Evolutionary conservation across 169 alveolate species (phyloP), one percentile per base, ranked within the genome.

Genomic region (Miamiensis avidus): DNA sequence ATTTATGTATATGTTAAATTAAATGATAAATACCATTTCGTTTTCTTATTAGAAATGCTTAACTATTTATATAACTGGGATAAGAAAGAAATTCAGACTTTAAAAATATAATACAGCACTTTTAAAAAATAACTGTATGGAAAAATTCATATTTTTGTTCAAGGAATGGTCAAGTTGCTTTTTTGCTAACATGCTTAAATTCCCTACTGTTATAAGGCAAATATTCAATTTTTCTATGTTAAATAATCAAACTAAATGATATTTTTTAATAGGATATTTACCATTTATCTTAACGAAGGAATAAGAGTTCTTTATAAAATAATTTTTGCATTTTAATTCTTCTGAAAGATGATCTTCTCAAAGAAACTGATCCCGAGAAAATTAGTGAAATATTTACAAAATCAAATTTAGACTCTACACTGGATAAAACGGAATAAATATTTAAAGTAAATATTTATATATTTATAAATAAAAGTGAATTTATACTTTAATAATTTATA

Each of bases 281-380:
- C 81, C 20, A 86, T 86, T 0, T 86, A 81, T 69, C 28, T 86
- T 69, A 86, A 86, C 75, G 90, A 86, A 65, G 90, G 90, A 29
- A 81, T 86, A 6, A 86, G 81, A 34, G 81, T 86, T 29, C 81
- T 79, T 81, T 86, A 79, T 81, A 86, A 86, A 81, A 65, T 86
- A 16, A 74, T 86, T 75, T 86, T 81, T 75, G 84, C 87, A 32
- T 34, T 20, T 74, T 74, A 4, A 74, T 82, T 28, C 65, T 49
- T 11, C 69, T 86, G 0, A 29, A 75, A 49, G 65, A 73, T 30
- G 87, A 81, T 30, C n/a, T 86, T 29, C 33, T 65, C 25, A 34
- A 64, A 28, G 72, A 20, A 49, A 30, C 11, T 29, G 78, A 74
- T 74, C 34, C 33, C 34, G 49, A 75, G 1, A 86, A 34, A 25